A percentile compares a stretch with the other conserved stretches of the same genome.
These are phyloP conservation scores for Nicotiana undulata DNA, from an alignment of 257 asterid genomes.

Conservation along the genomic window DNA sequence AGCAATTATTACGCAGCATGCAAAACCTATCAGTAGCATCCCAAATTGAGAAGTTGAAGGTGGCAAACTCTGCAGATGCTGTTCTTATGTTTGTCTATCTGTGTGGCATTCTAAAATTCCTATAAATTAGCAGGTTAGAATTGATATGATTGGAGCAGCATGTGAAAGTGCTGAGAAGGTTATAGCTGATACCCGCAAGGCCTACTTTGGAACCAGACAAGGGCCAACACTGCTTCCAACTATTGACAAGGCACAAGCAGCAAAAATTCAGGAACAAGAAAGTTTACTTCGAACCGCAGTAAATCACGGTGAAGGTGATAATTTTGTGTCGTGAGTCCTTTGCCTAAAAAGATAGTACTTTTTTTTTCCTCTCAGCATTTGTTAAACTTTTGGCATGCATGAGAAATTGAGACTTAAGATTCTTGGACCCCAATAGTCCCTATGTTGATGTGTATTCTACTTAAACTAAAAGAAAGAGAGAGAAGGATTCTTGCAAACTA, in stretches of 20 bases:
- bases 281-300: conserved; percentile 85
- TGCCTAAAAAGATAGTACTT: background rate
- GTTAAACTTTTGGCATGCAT: background rate
- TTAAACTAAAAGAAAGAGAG: background rate
- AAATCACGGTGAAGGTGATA: conserved; percentile 87
- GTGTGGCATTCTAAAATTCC: conserved; percentile 8
- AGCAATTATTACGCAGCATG: conserved; percentile 82
- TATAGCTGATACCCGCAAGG: conserved; percentile 84
- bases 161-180: conserved; percentile 98
- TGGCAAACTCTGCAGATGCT: conserved; percentile 6
- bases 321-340: conserved; percentile 7
- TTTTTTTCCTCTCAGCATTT: background rate
- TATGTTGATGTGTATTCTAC: background rate
- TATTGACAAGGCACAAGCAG: conserved; percentile 95
- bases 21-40: conserved; percentile 64
- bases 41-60: conserved; percentile 87
- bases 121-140: conserved; percentile 53
- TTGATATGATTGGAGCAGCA: conserved; percentile 83
- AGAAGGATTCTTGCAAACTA: background rate
- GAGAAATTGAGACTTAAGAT: background rate
- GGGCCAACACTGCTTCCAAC: conserved; percentile 89
- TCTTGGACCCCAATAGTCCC: background rate
- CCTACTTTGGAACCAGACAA: conserved; percentile 84
- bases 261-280: conserved; percentile 96
- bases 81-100: background rate